Evolutionary conservation across 176 grass and related monocot species (phyloP), one percentile per base, ranked within the genome.

Genomic region (Echinochloa phyllopogon): DNA sequence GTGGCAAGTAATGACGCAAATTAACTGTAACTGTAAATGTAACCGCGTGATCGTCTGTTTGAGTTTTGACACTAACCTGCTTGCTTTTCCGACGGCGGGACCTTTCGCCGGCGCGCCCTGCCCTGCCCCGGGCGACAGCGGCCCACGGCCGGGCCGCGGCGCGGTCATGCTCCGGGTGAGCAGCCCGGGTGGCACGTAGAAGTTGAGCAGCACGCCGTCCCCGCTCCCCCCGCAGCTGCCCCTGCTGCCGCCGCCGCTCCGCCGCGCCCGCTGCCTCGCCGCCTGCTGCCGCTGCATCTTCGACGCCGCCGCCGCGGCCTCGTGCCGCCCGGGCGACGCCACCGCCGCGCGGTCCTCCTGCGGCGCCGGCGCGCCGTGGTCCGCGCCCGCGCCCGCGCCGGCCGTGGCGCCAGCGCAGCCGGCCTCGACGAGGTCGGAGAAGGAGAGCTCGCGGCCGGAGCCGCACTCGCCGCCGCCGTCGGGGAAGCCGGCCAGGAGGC

Each of bases 131-230:
- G 51, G 39, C 25, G 74, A 72, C 17, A n/a, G 23, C 50, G 29
- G 14, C 1, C 65, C 65, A 13, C 78, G 78, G 69, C 78, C 25
- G 3, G 25, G 47, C 38, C 82, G 74, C 57, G 92, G 67, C 48
- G 86, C 48, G 72, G 92, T 94, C 65, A 90, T 84, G 88, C 92
- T 88, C 80, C 92, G 27, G 6, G 74, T 74, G 66, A 94, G 85
- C 40, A 84, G 71, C 3, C 88, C 78, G 9, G 91, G 90, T 29
- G 91, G 92, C 39, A 94, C 72, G 86, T 94, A 94, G 85, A 94
- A 86, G 88, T 94, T 90, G 77, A 94, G 92, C 58, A 94, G 85
- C 68, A 94, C 92, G 82, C 92, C 92, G 78, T 90, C 83, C 2
- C 77, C 72, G 63, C 80, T 4, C 1, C 91, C 82, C 2, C 88